phyloP scores from a whole-genome alignment of 2,329 filamentous ascomycete genomes.

The Trichoderma arundinaceum region DNA sequence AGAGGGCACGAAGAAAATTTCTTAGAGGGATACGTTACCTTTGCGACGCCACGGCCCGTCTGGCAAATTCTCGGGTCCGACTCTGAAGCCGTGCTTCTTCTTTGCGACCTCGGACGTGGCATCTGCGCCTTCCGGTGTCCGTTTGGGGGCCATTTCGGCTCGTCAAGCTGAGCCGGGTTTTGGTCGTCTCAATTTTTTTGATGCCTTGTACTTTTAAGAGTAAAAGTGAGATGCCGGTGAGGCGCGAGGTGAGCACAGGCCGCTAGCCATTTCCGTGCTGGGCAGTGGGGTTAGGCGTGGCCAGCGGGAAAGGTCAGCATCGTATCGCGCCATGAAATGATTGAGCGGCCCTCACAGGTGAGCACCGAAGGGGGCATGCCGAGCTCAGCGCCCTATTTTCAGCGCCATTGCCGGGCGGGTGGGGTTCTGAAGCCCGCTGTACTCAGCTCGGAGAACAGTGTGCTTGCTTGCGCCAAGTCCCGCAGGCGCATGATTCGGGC shows the following conservation, averaged over 20 bases:
- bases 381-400: constrained; percentile 7
- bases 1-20: neutral
- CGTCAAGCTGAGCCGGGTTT: neutral
- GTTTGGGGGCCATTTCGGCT: constrained; percentile 43
- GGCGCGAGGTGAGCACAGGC: constrained; percentile 21
- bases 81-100: constrained; percentile 74
- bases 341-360: constrained; percentile 8
- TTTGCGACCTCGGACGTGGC: constrained; percentile 54
- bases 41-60: constrained; percentile 89
- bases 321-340: neutral
- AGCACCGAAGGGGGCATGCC: constrained; percentile 22
- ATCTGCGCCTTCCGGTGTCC: constrained; percentile 40
- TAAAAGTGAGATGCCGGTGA: constrained; percentile 23
- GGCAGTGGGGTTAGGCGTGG: neutral
- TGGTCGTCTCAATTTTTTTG: neutral
- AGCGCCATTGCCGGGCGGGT: constrained; percentile 20
- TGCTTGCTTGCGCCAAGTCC: too few relatives aligned
- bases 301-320: too few relatives aligned
- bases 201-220: neutral
- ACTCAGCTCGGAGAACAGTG: neutral
- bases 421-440: constrained; percentile 18
- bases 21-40: constrained; percentile 44
- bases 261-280: constrained; percentile 7
- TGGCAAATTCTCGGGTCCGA: constrained; percentile 88
- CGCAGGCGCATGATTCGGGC: too few relatives aligned